Evolutionary conservation across 306 rosid genomes (phyloP), one percentile per base, ranked within the genome.

Genomic region (Vachellia pachyceras): DNA sequence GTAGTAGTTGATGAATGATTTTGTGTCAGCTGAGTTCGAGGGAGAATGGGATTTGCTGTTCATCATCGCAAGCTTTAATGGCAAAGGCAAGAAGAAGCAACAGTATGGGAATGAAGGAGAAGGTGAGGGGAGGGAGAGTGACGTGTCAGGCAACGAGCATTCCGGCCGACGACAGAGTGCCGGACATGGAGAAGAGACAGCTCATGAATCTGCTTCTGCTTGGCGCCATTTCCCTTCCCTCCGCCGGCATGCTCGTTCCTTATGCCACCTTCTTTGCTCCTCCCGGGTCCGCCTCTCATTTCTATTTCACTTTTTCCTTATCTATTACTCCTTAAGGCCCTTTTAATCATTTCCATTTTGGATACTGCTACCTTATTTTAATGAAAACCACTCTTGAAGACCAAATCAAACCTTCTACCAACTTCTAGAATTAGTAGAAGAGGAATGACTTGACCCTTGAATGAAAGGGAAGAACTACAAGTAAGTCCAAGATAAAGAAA

Each of bases 151-250:
- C 88, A n/a, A 58, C 86, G 4, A 87, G 90, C 79, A 83, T 90
- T 73, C 74, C 90, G 2, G 84, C 89, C 5, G 73, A 68, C 54
- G 94, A 90, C 29, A 75, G 90, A 4, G 94, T 88, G 14, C 92
- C 90, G 1, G 88, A 90, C 73, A 90, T 90, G 94, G 90, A 18
- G 0, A 88, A 88, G 80, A 85, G 92, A 85, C 10, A 90, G 77
- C 84, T 84, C 57, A 14, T 90, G 94, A 90, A 88, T 78, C 25
- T 85, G 75, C 88, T 90, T 69, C 86, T 90, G 17, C 69, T 88
- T 6, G 92, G 92, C 35, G 86, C 90, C 14, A 0, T 90, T 58
- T 85, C 88, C 13, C 88, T 90, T 14, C 88, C 88, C 79, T 35
- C 80, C 13, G 87, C 87, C 47, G 69, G 36, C 69, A 88, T 90